Conservation (phyloP, 2,329 filamentous ascomycete genomes). For the Neophaeococcomyces aloes region DNA sequence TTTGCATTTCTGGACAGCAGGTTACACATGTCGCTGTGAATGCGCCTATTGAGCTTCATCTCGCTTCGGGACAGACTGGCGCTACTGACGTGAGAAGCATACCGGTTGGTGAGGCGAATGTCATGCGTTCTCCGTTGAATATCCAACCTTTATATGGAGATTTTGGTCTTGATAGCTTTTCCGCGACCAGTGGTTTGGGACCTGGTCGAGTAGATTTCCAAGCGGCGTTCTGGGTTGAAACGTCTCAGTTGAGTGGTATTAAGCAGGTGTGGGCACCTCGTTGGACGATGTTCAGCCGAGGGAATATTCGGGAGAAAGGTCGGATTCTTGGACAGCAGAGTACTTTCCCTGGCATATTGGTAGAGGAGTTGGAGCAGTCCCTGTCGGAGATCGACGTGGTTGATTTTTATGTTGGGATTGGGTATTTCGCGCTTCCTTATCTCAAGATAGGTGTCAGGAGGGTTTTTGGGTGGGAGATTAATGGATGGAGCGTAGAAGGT, state of each 20-base stretch:
- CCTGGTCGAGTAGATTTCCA: constrained; percentile 47
- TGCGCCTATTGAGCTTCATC: constrained; percentile 41
- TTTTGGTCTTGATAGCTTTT: constrained; percentile 49
- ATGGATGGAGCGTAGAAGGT: constrained; percentile 78
- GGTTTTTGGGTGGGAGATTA: constrained; percentile 83
- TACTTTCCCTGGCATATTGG: constrained; percentile 16
- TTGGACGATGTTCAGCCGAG: constrained; percentile 89
- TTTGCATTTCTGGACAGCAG: constrained; percentile 25
- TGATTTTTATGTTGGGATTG: constrained; percentile 86
- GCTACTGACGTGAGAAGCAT: constrained; percentile 15
- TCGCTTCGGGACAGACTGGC: not conserved
- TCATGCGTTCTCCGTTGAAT: constrained; percentile 61
- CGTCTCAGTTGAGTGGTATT: constrained; percentile 66
- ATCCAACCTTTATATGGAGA: constrained; percentile 61
- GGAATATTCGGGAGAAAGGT: constrained; percentile 82
- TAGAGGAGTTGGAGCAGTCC: constrained; percentile 20
- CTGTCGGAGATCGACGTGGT: constrained; percentile 38
- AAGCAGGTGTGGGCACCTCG: constrained; percentile 75
- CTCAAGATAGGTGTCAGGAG: constrained; percentile 54
- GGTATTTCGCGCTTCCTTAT: constrained; percentile 87
- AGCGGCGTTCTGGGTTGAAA: constrained; percentile 65
- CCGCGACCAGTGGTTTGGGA: constrained; percentile 14
- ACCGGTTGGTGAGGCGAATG: constrained; percentile 43
- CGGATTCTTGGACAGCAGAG: constrained; percentile 46
- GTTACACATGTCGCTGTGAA: constrained; percentile 50